Conservation (phyloP, 192 early-diverging fungal species). For the Fimicolochytrium jonesii region DNA sequence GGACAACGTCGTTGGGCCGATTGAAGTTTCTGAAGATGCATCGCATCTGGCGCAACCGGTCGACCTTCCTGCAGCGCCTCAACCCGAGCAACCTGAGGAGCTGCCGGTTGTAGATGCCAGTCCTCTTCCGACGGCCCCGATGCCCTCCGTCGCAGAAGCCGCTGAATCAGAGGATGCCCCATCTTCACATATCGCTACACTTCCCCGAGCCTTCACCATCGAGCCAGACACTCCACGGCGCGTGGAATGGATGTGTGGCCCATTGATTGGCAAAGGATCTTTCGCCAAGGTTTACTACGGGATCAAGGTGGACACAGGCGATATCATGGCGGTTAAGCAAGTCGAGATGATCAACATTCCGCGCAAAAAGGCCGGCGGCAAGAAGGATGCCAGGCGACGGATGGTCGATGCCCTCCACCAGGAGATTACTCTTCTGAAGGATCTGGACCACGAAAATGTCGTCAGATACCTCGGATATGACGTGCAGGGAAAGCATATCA, state of each 20-base stretch:
- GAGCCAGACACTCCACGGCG: slow-evolving; percentile 26
- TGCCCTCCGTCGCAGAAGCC: too few species aligned
- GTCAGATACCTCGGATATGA: slow-evolving; percentile 93
- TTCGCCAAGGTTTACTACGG: slow-evolving; percentile 94
- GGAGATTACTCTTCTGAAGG: slow-evolving; percentile 87
- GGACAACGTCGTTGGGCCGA: too few species aligned
- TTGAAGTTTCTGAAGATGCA: too few species aligned
- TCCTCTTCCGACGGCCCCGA: too few species aligned
- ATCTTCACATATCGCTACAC: too few species aligned
- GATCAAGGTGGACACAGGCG: slow-evolving; percentile 80
- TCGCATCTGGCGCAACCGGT: too few species aligned
- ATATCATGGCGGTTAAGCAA: slow-evolving; percentile 67
- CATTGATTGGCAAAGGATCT: slow-evolving; percentile 88
- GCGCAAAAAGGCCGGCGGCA: neutral
- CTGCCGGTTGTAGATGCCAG: too few species aligned
- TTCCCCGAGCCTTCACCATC: slow-evolving; percentile 20
- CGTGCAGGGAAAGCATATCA: slow-evolving; percentile 67
- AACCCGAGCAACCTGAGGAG: too few species aligned
- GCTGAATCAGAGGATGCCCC: too few species aligned
- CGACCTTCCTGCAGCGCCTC: too few species aligned
- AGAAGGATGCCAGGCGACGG: slow-evolving; percentile 16
- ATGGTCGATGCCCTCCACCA: slow-evolving; percentile 84
- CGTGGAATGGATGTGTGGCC: slow-evolving; percentile 79
- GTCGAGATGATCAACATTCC: slow-evolving; percentile 26
- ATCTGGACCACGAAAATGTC: slow-evolving; percentile 92